phyloP scores from a whole-genome alignment of 2,329 filamentous ascomycete genomes.

The Colletotrichum abscissum region DNA sequence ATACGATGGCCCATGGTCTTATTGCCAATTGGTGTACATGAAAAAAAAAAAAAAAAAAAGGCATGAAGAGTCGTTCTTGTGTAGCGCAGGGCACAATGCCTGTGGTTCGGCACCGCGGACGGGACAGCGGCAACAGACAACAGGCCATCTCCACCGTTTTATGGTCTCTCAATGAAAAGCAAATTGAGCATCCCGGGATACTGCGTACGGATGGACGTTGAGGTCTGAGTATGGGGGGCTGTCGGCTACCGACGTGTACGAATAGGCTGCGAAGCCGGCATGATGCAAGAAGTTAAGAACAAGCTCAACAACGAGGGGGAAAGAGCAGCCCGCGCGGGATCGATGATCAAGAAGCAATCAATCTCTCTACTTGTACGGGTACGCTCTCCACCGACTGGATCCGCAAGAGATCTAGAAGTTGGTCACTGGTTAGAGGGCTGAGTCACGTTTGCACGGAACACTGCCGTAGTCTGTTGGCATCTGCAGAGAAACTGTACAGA shows the following conservation, averaged over 20 bases:
- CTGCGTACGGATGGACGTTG: too few relatives aligned
- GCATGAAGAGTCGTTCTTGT: not conserved
- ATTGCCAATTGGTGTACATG: too few relatives aligned
- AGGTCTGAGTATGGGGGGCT: not conserved
- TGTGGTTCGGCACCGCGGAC: not conserved
- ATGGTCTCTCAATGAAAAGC: not conserved
- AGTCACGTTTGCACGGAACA: not conserved
- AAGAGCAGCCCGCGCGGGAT: not conserved
- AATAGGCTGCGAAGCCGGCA: not conserved
- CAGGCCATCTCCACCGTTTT: not conserved
- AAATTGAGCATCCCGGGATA: not conserved
- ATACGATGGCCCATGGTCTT: not conserved
- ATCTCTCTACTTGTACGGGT: not conserved
- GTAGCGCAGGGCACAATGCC: not conserved
- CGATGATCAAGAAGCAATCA: not conserved
- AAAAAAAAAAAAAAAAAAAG: not conserved
- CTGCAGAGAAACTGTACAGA: not conserved
- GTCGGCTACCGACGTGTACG: not conserved
- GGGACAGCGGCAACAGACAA: not conserved
- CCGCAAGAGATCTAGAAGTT: not conserved
- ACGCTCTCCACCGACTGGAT: not conserved
- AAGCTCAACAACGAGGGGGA: not conserved
- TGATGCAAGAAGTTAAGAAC: not conserved
- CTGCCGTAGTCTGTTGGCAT: not conserved
- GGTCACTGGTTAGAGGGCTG: not conserved